These are phyloP conservation scores for Physaria fendleri DNA, from an alignment of 345 rosid genomes.

Conservation along the genomic window DNA sequence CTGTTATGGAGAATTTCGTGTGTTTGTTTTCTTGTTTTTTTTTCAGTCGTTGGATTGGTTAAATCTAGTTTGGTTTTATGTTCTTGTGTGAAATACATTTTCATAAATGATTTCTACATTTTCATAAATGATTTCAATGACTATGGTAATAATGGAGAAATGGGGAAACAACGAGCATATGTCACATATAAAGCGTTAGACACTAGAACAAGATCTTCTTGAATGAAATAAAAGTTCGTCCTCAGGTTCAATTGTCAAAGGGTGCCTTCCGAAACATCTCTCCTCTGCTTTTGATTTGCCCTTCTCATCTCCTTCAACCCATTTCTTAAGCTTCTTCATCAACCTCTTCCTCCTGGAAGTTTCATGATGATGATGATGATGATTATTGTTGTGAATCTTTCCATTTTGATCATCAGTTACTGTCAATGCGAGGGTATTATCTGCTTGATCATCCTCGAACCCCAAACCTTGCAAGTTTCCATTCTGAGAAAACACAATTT, in stretches of 20 bases:
- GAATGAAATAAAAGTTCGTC: slow-evolving; percentile 30
- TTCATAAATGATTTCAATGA: not conserved
- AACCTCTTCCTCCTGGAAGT: slow-evolving; percentile 43
- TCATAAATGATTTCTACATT: not conserved
- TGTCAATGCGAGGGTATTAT: slow-evolving; percentile 20
- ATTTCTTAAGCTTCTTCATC: slow-evolving; percentile 52
- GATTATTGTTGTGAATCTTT: not conserved
- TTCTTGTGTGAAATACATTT: not conserved
- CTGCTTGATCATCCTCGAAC: slow-evolving; percentile 21
- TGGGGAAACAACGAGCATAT: not conserved
- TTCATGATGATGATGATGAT: slow-evolving; percentile 11
- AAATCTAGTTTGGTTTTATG: not conserved
- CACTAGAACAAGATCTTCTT: slow-evolving; percentile 51
- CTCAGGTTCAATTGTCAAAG: slow-evolving; percentile 30
- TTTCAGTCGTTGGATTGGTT: not conserved
- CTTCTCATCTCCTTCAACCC: slow-evolving; percentile 60
- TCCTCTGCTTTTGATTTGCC: slow-evolving; percentile 36
- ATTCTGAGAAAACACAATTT: slow-evolving; percentile 19
- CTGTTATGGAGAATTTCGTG: not conserved
- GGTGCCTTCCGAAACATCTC: slow-evolving; percentile 42
- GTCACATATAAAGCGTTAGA: not conserved
- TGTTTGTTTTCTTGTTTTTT: not conserved
- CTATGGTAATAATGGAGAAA: not conserved
- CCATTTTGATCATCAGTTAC: slow-evolving; percentile 3
- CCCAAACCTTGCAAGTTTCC: slow-evolving; percentile 24